These are phyloP conservation scores for Erodium moschatum DNA, from an alignment of 441 rosid genomes.

Conservation along the genomic window DNA sequence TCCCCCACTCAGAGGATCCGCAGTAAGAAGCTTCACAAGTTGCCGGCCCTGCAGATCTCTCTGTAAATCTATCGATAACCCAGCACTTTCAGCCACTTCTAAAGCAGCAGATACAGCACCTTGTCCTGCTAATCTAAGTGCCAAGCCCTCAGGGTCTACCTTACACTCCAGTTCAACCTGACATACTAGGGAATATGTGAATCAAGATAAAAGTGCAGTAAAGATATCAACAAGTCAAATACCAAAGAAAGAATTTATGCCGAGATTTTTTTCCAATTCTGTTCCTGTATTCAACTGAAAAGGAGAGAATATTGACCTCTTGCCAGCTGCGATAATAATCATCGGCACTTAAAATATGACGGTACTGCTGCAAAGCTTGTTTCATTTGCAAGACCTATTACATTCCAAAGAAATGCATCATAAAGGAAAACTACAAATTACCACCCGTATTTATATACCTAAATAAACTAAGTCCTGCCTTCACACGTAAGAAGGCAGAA, in stretches of 20 bases:
- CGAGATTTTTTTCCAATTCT: not conserved
- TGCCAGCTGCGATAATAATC: slow-evolving; percentile 93
- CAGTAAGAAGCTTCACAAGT: slow-evolving; percentile 94
- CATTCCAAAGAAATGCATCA: slow-evolving; percentile 17
- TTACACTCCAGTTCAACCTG: slow-evolving; percentile 91
- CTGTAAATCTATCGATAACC: slow-evolving; percentile 73
- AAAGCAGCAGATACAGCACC: slow-evolving; percentile 98
- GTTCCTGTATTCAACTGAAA: slow-evolving; percentile 16
- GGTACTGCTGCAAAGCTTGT: slow-evolving; percentile 81
- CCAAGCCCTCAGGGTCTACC: slow-evolving; percentile 95
- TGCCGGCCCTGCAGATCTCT: slow-evolving; percentile 96
- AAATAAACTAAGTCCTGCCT: not conserved
- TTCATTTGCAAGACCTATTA: slow-evolving; percentile 69
- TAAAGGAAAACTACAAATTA: slow-evolving; percentile 7
- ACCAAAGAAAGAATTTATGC: not conserved
- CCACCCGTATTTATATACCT: slow-evolving; percentile 10
- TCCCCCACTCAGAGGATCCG: slow-evolving; percentile 96
- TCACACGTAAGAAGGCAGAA: too few relatives aligned
- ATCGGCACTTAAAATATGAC: slow-evolving; percentile 80
- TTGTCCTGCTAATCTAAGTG: slow-evolving; percentile 90
- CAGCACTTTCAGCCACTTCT: slow-evolving; percentile 97
- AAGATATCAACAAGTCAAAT: slow-evolving; percentile 10
- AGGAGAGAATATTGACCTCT: slow-evolving; percentile 51
- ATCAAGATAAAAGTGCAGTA: slow-evolving; percentile 14
- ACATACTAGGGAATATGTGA: slow-evolving; percentile 18